phyloP scores from a whole-genome alignment of 345 rosid genomes.

The Orychophragmus violaceus region DNA sequence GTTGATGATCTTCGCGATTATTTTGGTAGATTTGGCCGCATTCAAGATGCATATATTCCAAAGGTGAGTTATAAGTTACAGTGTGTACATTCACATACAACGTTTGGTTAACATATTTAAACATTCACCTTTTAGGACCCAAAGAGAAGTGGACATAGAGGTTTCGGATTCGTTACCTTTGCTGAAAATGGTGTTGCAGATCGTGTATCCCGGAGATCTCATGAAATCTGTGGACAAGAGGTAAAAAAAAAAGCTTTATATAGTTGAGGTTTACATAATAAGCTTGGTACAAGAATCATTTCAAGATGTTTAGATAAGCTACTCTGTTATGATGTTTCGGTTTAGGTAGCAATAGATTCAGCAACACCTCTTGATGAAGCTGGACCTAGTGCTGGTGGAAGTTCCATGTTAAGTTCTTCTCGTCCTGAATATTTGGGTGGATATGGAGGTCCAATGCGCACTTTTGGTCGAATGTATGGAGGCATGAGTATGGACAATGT shows the following conservation, averaged over 20 bases:
- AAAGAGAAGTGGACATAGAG: slow-evolving; percentile 92
- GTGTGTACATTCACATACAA: neutral
- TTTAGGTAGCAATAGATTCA: slow-evolving; percentile 95
- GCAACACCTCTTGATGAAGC: slow-evolving; percentile 91
- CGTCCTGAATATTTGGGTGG: slow-evolving; percentile 57
- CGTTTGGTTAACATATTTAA: neutral
- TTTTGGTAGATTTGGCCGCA: slow-evolving; percentile 90
- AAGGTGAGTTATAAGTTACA: slow-evolving; percentile 35
- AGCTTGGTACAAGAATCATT: neutral
- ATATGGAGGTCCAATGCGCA: slow-evolving; percentile 82
- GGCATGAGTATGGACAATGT: slow-evolving; percentile 66
- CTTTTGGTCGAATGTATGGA: slow-evolving; percentile 77
- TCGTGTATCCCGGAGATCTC: slow-evolving; percentile 83
- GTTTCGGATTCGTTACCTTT: slow-evolving; percentile 94
- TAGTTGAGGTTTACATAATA: neutral
- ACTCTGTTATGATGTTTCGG: no score
- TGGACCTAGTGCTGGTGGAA: slow-evolving; percentile 50
- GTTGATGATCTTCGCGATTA: slow-evolving; percentile 78
- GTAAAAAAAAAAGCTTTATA: slow-evolving; percentile 29
- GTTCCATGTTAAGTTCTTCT: slow-evolving; percentile 41
- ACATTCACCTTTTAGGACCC: slow-evolving; percentile 56
- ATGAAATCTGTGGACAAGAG: slow-evolving; percentile 97
- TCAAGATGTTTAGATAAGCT: neutral
- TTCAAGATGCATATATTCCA: slow-evolving; percentile 87
- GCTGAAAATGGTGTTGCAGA: slow-evolving; percentile 95